Conservation (phyloP, 495 filamentous ascomycete genomes). For the Pseudomonodictys pantanalensis region DNA sequence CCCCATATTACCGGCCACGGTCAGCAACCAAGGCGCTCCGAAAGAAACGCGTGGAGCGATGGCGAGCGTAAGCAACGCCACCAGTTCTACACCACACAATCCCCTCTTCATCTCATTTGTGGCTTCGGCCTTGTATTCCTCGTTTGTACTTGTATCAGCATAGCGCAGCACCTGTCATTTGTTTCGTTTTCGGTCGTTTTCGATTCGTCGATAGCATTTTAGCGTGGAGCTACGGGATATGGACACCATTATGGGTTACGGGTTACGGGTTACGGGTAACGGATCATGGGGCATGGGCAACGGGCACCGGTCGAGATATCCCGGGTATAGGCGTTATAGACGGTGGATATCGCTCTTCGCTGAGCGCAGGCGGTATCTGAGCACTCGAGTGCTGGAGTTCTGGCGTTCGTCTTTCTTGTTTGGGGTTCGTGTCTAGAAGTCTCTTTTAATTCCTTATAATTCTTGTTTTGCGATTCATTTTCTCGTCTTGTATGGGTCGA, state of each 20-base stretch:
- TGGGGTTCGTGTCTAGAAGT: neutral
- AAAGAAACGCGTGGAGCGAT: constrained; percentile 26
- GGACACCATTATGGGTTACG: neutral
- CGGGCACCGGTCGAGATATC: neutral
- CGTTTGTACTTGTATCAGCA: neutral
- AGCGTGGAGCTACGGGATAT: neutral
- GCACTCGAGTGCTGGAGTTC: constrained; percentile 2
- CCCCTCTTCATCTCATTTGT: neutral
- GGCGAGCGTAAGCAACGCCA: neutral
- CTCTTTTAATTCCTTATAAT: neutral
- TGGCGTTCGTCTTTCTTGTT: neutral
- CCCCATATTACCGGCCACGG: neutral
- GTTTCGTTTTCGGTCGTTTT: neutral
- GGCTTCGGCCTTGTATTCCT: constrained; percentile 3
- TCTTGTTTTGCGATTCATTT: neutral
- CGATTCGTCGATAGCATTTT: neutral
- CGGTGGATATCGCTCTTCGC: neutral
- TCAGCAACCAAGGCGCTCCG: constrained; percentile 10
- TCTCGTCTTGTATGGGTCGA: neutral
- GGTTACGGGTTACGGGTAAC: neutral
- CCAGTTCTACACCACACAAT: neutral
- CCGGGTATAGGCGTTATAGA: neutral
- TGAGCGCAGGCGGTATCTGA: neutral
- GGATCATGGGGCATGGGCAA: neutral
- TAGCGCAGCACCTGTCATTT: neutral